These are phyloP conservation scores for Coix lacrymajobi DNA, from an alignment of 176 grass and related monocot species.

Conservation along the genomic window DNA sequence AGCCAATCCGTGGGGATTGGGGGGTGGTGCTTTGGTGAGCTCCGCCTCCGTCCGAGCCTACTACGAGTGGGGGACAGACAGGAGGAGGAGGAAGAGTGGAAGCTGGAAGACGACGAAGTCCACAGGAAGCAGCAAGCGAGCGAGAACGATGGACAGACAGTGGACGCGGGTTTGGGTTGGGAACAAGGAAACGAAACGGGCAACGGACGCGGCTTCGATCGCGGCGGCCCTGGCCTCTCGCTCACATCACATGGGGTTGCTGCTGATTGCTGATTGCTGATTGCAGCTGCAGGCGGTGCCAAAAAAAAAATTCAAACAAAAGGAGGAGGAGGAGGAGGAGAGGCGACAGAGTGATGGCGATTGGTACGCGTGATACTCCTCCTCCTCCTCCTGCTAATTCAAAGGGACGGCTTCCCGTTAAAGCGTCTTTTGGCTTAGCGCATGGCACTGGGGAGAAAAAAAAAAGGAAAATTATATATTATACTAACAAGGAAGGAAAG, in stretches of 20 bases:
- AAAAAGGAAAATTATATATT: too few species aligned
- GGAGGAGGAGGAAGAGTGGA: not conserved
- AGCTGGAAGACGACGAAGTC: conserved; percentile 31
- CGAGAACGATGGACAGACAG: not conserved
- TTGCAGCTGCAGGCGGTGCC: not conserved
- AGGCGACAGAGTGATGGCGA: not conserved
- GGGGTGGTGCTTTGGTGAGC: not conserved
- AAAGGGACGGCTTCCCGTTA: too few species aligned
- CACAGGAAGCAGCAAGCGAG: not conserved
- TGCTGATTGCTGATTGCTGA: too few species aligned
- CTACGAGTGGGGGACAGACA: not conserved
- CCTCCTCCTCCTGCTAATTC: too few species aligned
- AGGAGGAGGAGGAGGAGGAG: not conserved
- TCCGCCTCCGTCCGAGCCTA: too few species aligned
- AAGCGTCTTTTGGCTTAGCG: too few species aligned
- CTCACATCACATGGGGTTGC: conserved; percentile 22
- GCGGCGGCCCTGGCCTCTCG: too few species aligned
- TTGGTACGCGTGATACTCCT: too few species aligned
- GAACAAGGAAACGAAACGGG: not conserved
- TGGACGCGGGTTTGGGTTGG: not conserved
- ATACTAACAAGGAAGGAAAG: too few species aligned
- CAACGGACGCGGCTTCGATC: not conserved
- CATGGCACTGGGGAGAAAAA: too few species aligned
- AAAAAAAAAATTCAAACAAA: conserved; percentile 19
- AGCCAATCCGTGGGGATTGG: not conserved